These are phyloP conservation scores for Stygiomarasmius scandens DNA, from an alignment of 1,284 basidiomycete genomes.

Conservation along the genomic window DNA sequence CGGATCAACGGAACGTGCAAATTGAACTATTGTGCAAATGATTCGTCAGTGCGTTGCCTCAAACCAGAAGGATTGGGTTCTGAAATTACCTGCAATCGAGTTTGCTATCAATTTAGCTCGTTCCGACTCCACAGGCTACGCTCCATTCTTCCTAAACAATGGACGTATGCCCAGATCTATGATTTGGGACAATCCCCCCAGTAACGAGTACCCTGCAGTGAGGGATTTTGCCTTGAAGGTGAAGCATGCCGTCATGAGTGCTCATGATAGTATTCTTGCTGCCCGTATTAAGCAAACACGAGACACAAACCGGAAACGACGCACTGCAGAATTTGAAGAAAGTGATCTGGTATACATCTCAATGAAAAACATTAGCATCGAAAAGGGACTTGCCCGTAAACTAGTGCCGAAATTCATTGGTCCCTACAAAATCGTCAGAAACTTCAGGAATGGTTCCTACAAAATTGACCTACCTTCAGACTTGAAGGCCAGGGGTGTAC, in stretches of 20 bases:
- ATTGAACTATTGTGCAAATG: slow-evolving; percentile 14
- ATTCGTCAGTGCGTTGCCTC: background rate
- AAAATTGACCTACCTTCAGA: slow-evolving; percentile 25
- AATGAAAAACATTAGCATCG: slow-evolving; percentile 31
- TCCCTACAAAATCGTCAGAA: slow-evolving; percentile 28
- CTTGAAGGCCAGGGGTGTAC: slow-evolving; percentile 27
- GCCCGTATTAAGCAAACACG: slow-evolving; percentile 32
- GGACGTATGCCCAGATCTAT: slow-evolving; percentile 30
- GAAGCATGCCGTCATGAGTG: slow-evolving; percentile 22
- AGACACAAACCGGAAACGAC: slow-evolving; percentile 25
- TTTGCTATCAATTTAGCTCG: background rate
- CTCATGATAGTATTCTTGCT: slow-evolving; percentile 32
- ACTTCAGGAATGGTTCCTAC: slow-evolving; percentile 28
- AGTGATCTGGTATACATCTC: slow-evolving; percentile 33
- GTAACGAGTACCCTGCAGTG: slow-evolving; percentile 26
- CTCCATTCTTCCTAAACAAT: slow-evolving; percentile 1
- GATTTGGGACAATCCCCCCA: slow-evolving; percentile 26
- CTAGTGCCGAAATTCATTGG: slow-evolving; percentile 35
- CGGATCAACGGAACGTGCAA: slow-evolving; percentile 35
- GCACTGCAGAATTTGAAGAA: slow-evolving; percentile 16
- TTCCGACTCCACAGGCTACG: background rate
- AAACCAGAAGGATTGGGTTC: background rate
- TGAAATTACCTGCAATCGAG: background rate
- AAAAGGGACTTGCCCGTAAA: slow-evolving; percentile 29
- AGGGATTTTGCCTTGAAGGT: slow-evolving; percentile 22